phyloP scores from a whole-genome alignment of 2,329 filamentous ascomycete species.

The Colletotrichum godetiae region DNA sequence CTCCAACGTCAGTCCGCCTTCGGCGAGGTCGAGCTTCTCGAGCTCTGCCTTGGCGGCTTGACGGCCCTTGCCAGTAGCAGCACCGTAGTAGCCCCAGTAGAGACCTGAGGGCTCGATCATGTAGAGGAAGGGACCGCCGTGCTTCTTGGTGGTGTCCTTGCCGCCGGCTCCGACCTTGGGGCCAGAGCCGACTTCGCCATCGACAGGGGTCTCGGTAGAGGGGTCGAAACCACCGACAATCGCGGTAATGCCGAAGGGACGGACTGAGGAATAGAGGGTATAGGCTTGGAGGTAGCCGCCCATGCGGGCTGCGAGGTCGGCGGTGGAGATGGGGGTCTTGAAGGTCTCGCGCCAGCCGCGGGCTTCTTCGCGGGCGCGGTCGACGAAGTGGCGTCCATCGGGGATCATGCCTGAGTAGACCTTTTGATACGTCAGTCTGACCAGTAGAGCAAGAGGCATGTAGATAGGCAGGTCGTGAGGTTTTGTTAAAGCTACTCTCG shows the following conservation, averaged over 20 bases:
- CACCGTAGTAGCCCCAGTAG: slow-evolving; percentile 99
- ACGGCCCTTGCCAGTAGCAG: slow-evolving; percentile 94
- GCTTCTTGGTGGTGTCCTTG: slow-evolving; percentile 77
- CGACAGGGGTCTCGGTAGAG: slow-evolving; percentile 84
- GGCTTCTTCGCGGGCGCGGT: slow-evolving; percentile 93
- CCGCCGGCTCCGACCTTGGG: slow-evolving; percentile 85
- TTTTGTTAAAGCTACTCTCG: background rate
- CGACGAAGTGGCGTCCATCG: slow-evolving; percentile 94
- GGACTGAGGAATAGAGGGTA: slow-evolving; percentile 96
- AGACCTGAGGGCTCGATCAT: slow-evolving; percentile 98
- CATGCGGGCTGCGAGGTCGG: slow-evolving; percentile 91
- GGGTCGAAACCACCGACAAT: slow-evolving; percentile 96
- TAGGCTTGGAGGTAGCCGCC: slow-evolving; percentile 97
- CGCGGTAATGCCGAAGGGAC: slow-evolving; percentile 95
- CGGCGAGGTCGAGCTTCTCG: slow-evolving; percentile 92
- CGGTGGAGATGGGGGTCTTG: slow-evolving; percentile 92
- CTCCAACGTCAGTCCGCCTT: slow-evolving; percentile 79
- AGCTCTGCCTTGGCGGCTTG: slow-evolving; percentile 98
- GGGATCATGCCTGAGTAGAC: slow-evolving; percentile 94
- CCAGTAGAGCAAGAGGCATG: background rate
- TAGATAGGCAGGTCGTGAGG: background rate
- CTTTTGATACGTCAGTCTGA: slow-evolving; percentile 56
- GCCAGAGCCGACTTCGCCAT: slow-evolving; percentile 88
- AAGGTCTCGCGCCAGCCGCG: slow-evolving; percentile 91
- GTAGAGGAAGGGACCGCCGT: slow-evolving; percentile 93